Conservation (phyloP, 495 filamentous ascomycete species). For the Bryoglossum gracile region DNA sequence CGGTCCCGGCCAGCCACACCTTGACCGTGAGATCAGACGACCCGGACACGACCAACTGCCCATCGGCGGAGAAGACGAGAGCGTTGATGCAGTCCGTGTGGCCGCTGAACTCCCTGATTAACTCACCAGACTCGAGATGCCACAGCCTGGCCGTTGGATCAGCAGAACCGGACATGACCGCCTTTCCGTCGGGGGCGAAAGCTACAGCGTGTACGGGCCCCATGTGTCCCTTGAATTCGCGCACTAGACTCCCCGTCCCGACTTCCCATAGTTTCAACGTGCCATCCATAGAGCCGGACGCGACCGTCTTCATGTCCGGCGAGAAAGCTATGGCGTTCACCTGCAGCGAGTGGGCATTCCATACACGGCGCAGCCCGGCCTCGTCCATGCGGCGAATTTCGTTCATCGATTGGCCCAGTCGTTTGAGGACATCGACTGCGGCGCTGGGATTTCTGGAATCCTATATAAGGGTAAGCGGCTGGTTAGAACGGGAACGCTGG, state of each 20-base stretch:
- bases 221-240: slow-evolving; percentile 5
- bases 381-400: too few relatives aligned
- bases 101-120: slow-evolving; percentile 18
- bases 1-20: slow-evolving; percentile 3
- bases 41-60: not conserved
- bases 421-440: too few relatives aligned
- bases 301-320: slow-evolving; percentile 6
- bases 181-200: slow-evolving; percentile 8
- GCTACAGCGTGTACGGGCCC: not conserved
- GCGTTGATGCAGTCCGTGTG: slow-evolving; percentile 21
- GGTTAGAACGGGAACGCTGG: too few relatives aligned
- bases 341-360: slow-evolving; percentile 21
- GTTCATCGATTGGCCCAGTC: too few relatives aligned
- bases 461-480: too few relatives aligned
- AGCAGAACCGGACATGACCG: slow-evolving; percentile 7
- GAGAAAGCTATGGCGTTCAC: slow-evolving; percentile 30
- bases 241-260: not conserved
- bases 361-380: slow-evolving; percentile 13
- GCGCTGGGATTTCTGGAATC: too few relatives aligned
- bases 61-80: slow-evolving; percentile 29
- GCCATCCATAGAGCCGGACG: not conserved
- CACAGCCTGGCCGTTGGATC: slow-evolving; percentile 19
- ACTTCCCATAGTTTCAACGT: slow-evolving; percentile 9
- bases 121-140: slow-evolving; percentile 17
- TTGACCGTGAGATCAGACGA: slow-evolving; percentile 3